A percentile compares a stretch with the other conserved stretches of the same genome.
Evolutionary conservation across 2,329 filamentous ascomycete species (phyloP).

Genomic region (Fusarium sp.): DNA sequence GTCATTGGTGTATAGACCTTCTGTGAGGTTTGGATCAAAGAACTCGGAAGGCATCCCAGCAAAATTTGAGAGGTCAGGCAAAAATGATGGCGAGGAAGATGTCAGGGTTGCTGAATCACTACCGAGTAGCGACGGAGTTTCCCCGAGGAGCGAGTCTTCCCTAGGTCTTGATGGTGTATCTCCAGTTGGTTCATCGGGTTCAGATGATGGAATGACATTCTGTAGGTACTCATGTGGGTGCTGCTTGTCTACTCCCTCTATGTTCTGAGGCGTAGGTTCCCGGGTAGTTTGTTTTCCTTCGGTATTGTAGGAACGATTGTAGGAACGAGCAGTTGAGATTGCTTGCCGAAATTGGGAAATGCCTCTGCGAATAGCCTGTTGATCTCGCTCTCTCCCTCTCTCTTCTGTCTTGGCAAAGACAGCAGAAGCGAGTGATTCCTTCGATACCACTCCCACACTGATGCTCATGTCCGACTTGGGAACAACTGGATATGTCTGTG

Average conservation of each 20-base stretch:
- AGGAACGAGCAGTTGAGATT: neutral
- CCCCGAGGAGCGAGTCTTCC: neutral
- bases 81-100: neutral
- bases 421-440: neutral
- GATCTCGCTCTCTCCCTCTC: neutral
- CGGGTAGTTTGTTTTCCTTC: neutral
- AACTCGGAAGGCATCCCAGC: neutral
- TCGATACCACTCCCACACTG: neutral
- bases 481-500: neutral
- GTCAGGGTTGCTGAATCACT: neutral
- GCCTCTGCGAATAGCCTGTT: neutral
- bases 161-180: neutral
- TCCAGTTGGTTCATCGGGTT: neutral
- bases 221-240: neutral
- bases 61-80: neutral
- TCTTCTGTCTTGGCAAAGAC: neutral
- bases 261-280: neutral
- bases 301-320: neutral
- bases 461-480: neutral
- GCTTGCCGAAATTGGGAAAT: neutral
- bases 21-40: neutral
- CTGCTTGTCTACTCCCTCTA: neutral
- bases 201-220: neutral
- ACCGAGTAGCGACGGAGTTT: neutral
- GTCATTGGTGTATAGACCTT: neutral